Percentiles rank a stretch among this genome's conserved stretches.
phyloP scores from a whole-genome alignment of 306 rosid genomes.

The Prunus fruticosa region DNA sequence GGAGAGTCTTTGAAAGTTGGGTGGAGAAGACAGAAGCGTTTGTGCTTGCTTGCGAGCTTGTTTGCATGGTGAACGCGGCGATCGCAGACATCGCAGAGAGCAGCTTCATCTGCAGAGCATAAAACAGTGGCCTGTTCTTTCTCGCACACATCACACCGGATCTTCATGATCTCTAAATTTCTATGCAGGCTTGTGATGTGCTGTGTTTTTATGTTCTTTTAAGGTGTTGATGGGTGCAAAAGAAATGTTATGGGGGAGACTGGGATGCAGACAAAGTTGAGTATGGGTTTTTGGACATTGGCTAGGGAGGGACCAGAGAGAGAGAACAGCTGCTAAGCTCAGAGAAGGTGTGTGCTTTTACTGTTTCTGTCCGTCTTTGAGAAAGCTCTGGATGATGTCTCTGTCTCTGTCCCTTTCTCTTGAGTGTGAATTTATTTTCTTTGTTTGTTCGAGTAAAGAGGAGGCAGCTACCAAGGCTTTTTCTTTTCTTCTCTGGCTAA shows the following conservation, averaged over 20 bases:
- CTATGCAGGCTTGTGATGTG: background rate
- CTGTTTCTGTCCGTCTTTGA: constrained; percentile 7
- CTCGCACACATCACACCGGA: constrained; percentile 75
- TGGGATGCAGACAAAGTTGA: constrained; percentile 30
- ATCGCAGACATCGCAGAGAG: constrained; percentile 73
- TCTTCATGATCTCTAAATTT: constrained; percentile 55
- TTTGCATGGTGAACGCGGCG: constrained; percentile 74
- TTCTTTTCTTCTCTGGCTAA: too few species aligned
- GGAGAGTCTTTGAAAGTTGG: constrained; percentile 50
- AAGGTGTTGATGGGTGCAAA: background rate
- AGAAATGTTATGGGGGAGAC: constrained; percentile 10
- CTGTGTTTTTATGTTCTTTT: background rate
- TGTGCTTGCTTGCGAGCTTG: constrained; percentile 71
- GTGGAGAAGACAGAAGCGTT: constrained; percentile 56
- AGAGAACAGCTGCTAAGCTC: constrained; percentile 44
- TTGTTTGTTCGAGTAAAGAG: constrained; percentile 22
- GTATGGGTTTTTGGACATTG: constrained; percentile 52
- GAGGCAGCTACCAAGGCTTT: constrained; percentile 37
- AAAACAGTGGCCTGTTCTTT: constrained; percentile 58
- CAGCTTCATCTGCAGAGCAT: constrained; percentile 92
- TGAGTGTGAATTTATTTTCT: too few species aligned
- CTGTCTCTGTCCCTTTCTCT: background rate
- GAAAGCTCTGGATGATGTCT: constrained; percentile 27
- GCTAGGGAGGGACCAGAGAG: constrained; percentile 25
- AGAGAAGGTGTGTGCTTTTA: constrained; percentile 18